Conservation (phyloP, 257 asterid genomes). For the Leptodermis oblonga region DNA sequence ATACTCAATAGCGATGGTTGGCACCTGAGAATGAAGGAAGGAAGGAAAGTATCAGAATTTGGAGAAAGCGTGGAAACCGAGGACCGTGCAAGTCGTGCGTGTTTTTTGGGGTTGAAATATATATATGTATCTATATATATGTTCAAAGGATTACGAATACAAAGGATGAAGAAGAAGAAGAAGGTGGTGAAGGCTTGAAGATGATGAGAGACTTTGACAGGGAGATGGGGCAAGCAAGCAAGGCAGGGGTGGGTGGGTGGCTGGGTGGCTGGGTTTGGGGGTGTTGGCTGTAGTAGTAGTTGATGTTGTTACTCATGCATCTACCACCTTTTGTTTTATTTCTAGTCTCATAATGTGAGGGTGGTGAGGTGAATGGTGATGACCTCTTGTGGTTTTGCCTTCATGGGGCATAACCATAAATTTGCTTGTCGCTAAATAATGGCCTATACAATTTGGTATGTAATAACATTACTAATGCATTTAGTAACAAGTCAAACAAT, state of each 20-base stretch:
- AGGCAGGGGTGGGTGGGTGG: slow-evolving; percentile 12
- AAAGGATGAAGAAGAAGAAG: background rate
- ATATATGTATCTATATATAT: too few relatives aligned
- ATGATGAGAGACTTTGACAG: background rate
- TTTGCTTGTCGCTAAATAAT: too few relatives aligned
- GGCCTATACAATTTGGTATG: too few relatives aligned
- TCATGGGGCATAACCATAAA: background rate
- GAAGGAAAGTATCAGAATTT: slow-evolving; percentile 2
- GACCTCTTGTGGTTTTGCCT: background rate
- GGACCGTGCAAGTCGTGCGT: slow-evolving; percentile 15
- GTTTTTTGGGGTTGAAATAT: slow-evolving; percentile 17
- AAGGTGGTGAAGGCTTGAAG: slow-evolving; percentile 4
- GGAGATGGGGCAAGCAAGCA: background rate
- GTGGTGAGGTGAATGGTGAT: slow-evolving; percentile 20
- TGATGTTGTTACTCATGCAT: slow-evolving; percentile 82
- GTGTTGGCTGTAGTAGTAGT: slow-evolving; percentile 23
- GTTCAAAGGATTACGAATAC: slow-evolving; percentile 24
- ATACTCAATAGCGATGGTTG: too few relatives aligned
- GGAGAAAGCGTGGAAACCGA: slow-evolving; percentile 34
- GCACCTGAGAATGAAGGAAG: slow-evolving; percentile 25
- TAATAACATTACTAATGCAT: too few relatives aligned
- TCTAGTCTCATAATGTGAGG: slow-evolving; percentile 40
- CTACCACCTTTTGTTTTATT: slow-evolving; percentile 92
- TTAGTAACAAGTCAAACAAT: too few relatives aligned
- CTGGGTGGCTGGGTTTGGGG: background rate